phyloP scores from a whole-genome alignment of 1,284 basidiomycete species.

The Ganoderma lucidum region DNA sequence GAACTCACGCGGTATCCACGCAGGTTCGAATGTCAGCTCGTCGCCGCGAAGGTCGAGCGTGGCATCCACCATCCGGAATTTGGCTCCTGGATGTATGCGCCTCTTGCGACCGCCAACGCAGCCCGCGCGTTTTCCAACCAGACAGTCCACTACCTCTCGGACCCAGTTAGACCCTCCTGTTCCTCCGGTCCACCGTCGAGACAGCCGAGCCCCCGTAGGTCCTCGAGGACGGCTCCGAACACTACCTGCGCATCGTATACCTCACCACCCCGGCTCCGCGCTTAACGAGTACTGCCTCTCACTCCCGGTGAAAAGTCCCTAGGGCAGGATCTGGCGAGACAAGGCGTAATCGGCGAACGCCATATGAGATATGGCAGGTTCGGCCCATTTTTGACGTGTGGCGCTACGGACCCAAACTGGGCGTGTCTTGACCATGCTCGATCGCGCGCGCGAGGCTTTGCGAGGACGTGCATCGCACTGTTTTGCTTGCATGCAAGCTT shows the following conservation, averaged over 20 bases:
- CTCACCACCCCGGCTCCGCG: neutral
- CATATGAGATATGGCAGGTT: no score
- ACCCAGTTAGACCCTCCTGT: neutral
- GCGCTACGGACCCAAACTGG: no score
- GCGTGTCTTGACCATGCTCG: no score
- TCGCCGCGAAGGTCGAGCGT: neutral
- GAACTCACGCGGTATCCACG: neutral
- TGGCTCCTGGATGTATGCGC: constrained; percentile 4
- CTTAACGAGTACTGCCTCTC: constrained; percentile 1
- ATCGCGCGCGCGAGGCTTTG: no score
- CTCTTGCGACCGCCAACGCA: neutral
- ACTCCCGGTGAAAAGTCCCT: no score
- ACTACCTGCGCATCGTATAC: neutral
- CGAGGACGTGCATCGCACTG: no score
- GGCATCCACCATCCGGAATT: neutral
- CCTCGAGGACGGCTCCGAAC: neutral
- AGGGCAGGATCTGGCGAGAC: no score
- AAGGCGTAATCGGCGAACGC: no score
- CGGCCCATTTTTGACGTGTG: no score
- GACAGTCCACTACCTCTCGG: neutral
- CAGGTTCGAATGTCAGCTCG: neutral
- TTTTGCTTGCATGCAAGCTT: no score
- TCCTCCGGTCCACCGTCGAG: neutral
- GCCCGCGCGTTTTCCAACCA: neutral
- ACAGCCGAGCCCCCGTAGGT: neutral